A percentile compares a stretch with the other conserved stretches of the same genome.
phyloP scores from a whole-genome alignment of 1,284 basidiomycete genomes.

The Ceratobasidium sp. region DNA sequence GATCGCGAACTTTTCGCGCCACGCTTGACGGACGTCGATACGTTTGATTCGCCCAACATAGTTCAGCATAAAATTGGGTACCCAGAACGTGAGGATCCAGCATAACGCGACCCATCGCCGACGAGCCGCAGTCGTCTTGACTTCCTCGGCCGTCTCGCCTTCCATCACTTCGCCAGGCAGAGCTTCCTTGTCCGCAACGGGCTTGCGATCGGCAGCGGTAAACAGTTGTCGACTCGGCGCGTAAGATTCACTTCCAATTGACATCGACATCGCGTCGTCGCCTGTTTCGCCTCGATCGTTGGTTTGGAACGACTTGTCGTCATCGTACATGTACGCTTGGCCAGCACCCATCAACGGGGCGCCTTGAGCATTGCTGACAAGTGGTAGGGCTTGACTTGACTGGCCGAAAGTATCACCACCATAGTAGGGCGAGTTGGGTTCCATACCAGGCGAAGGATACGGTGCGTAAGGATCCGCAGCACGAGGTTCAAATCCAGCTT shows the following conservation, averaged over 20 bases:
- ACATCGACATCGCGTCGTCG: slow-evolving; percentile 74
- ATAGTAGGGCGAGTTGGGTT: slow-evolving; percentile 56
- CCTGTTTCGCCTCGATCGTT: slow-evolving; percentile 80
- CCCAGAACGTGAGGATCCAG: slow-evolving; percentile 92
- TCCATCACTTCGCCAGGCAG: slow-evolving; percentile 81
- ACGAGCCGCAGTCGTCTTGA: slow-evolving; percentile 81
- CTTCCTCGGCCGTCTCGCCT: slow-evolving; percentile 84
- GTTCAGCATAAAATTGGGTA: slow-evolving; percentile 75
- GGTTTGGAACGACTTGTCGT: slow-evolving; percentile 74
- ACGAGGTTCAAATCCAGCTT: slow-evolving; percentile 72
- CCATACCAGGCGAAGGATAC: slow-evolving; percentile 60
- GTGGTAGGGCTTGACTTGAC: slow-evolving; percentile 69
- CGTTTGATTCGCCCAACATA: slow-evolving; percentile 91
- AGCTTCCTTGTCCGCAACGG: slow-evolving; percentile 78
- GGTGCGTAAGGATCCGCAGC: slow-evolving; percentile 80
- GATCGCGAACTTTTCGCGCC: slow-evolving; percentile 96
- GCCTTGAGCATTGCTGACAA: slow-evolving; percentile 80
- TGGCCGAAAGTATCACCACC: slow-evolving; percentile 60
- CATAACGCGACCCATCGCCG: slow-evolving; percentile 88
- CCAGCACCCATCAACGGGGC: slow-evolving; percentile 60
- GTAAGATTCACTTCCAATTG: slow-evolving; percentile 88
- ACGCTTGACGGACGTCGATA: slow-evolving; percentile 91
- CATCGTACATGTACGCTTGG: slow-evolving; percentile 64
- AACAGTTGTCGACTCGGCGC: slow-evolving; percentile 97
- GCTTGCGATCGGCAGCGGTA: slow-evolving; percentile 76